Base-by-base conservation (phyloP, 371 early-diverging fungal species). In the Lichtheimia corymbifera region DNA sequence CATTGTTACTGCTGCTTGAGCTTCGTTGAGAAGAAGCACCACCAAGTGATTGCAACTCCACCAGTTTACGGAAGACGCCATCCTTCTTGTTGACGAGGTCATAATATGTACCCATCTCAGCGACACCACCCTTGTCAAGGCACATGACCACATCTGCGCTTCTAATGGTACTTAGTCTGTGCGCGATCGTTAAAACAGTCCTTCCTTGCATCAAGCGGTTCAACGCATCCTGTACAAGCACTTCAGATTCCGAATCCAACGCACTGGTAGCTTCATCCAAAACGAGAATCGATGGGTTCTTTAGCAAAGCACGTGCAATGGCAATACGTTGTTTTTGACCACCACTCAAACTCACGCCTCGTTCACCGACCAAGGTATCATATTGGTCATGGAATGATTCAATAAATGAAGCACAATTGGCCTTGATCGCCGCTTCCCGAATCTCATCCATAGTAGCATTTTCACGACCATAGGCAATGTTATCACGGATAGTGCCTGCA, bases 211-310 rank as follows among this genome's bases (percentile, higher is more conserved):
- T 76, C 50, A 82, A 74, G 18, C 55, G 55, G 28, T 86, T 85
- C 17, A 91, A 71, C 1, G 90, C 88, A 42, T 75, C 80, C 52
- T 87, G 86, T 1, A 88, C 86, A 27, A 87, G 62, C 7, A 77
- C 71, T 60, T 88, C 88, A 1, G 83, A 83, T 61, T 81, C 81
- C 20, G 90, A 78, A 83, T 97, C 95, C 30, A 95, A 69, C 1
- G 92, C 90, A 45, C 90, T 86, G 0, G 97, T 95, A 1, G 96
- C 93, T 72, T 97, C 96, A 70, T 97, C 97, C 56, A 95, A 68
- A 4, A 95, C 77, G 17, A 95, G 76, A 51, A 93, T 80, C 50
- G 79, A 81, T 11, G 92, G 91, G 62, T 90, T 76, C 52, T 85
- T 82, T 27, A 93, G 65, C 18, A 94, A 66, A 3, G 93, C 92